phyloP scores from a whole-genome alignment of 148 eudicot species.

The Heliamphora exappendiculata region DNA sequence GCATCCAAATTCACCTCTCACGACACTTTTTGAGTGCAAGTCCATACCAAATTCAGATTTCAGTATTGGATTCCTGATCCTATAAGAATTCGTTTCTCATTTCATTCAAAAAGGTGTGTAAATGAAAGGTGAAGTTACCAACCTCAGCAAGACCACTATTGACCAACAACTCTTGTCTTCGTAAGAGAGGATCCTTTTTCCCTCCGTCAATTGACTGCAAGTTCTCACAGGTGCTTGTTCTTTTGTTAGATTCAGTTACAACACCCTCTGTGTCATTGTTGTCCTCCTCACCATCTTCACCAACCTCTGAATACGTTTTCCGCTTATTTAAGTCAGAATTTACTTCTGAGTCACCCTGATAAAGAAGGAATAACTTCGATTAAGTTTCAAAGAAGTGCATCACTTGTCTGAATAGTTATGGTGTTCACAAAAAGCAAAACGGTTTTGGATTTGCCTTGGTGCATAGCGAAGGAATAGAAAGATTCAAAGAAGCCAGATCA shows the following conservation, averaged over 20 bases:
- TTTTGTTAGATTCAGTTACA: conserved; percentile 22
- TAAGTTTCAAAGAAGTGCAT: conserved; percentile 4
- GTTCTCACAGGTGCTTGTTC: conserved; percentile 18
- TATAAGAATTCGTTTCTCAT: not conserved
- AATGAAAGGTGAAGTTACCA: conserved; percentile 17
- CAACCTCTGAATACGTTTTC: conserved; percentile 23
- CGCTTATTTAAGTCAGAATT: conserved; percentile 21
- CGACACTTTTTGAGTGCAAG: not conserved
- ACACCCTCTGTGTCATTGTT: conserved; percentile 24
- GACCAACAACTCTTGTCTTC: conserved; percentile 79
- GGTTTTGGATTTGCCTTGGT: conserved; percentile 41
- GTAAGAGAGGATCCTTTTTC: conserved; percentile 70
- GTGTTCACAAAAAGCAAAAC: not conserved
- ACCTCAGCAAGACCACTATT: conserved; percentile 99
- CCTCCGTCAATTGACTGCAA: conserved; percentile 50
- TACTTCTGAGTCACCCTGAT: conserved; percentile 34
- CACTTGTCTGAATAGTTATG: not conserved
- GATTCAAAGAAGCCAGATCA: conserved; percentile 57
- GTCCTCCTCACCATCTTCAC: conserved; percentile 31
- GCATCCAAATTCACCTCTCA: conserved; percentile 2
- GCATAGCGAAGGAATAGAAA: conserved; percentile 58
- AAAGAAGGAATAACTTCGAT: not conserved
- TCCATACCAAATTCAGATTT: not conserved
- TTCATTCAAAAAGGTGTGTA: not conserved
- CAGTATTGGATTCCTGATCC: not conserved